phyloP scores from a whole-genome alignment of 768 basidiomycete genomes.

The Naganishia vishniacii region DNA sequence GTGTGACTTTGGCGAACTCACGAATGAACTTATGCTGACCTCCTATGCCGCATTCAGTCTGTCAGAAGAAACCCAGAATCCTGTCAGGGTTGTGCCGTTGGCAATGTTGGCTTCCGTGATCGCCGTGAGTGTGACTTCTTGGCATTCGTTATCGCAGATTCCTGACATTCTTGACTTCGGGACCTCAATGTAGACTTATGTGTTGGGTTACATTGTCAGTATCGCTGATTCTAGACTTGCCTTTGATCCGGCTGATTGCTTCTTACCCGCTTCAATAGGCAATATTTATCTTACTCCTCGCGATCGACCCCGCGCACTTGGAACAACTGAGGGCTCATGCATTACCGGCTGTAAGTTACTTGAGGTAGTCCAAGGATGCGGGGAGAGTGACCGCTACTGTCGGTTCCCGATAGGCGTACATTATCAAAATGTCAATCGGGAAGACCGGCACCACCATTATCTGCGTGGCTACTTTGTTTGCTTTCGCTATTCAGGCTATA shows the following conservation, averaged over 20 bases:
- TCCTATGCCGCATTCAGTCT: conserved; percentile 18
- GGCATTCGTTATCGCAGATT: too few species aligned
- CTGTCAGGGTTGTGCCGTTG: conserved; percentile 49
- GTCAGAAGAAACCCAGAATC: conserved; percentile 50
- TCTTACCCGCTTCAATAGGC: conserved; percentile 29
- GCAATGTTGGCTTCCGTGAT: conserved; percentile 45
- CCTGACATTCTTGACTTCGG: not conserved
- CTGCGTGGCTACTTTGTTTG: conserved; percentile 34
- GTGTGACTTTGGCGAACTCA: conserved; percentile 1
- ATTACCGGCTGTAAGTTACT: conserved; percentile 43
- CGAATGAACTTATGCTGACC: not conserved
- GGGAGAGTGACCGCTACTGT: too few species aligned
- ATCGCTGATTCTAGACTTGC: not conserved
- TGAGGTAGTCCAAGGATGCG: too few species aligned
- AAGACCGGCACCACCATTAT: conserved; percentile 38
- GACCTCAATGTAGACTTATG: conserved; percentile 38
- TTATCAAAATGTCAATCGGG: conserved; percentile 46
- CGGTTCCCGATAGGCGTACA: conserved; percentile 37
- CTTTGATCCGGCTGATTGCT: not conserved
- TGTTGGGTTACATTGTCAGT: conserved; percentile 49
- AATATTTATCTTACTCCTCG: conserved; percentile 46
- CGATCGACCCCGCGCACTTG: conserved; percentile 31
- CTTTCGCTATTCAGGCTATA: conserved; percentile 45
- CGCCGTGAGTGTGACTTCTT: conserved; percentile 35
- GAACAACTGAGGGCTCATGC: conserved; percentile 28